Evolutionary conservation across 176 grass and related monocot species (phyloP).

Genomic region (Musa acuminata): DNA sequence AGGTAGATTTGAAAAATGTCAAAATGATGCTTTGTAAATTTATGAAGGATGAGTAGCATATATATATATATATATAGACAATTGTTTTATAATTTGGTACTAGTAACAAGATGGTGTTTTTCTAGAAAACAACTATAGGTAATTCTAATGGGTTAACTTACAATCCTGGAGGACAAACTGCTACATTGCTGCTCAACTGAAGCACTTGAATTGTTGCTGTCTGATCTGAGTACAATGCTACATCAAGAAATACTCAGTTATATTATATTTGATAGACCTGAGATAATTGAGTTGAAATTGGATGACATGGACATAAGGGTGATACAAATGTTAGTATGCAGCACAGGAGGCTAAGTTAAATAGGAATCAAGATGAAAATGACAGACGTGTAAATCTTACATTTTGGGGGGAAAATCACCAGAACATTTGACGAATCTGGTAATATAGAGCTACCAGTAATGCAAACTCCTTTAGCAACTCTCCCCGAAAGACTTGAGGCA

Average conservation of each 20-base stretch:
- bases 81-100: neutral
- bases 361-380: slow-evolving; percentile 1
- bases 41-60: too few species aligned
- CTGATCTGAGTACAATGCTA: slow-evolving; percentile 70
- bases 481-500: slow-evolving; percentile 20
- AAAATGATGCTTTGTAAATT: neutral
- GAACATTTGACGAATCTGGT: slow-evolving; percentile 51
- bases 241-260: slow-evolving; percentile 26
- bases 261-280: slow-evolving; percentile 1
- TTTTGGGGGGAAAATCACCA: slow-evolving; percentile 90
- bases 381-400: slow-evolving; percentile 37
- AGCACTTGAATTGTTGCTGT: slow-evolving; percentile 50
- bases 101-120: neutral
- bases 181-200: slow-evolving; percentile 86
- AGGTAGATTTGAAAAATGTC: neutral
- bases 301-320: neutral
- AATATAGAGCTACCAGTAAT: slow-evolving; percentile 56
- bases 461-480: slow-evolving; percentile 76
- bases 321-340: neutral
- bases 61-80: neutral
- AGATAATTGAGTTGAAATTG: neutral
- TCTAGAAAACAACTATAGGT: slow-evolving; percentile 3
- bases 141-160: slow-evolving; percentile 26
- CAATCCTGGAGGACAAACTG: slow-evolving; percentile 74
- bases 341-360: neutral